Base-by-base conservation (phyloP, 1,139 yeast genomes). In the Blastobotrys malaysiensis region DNA sequence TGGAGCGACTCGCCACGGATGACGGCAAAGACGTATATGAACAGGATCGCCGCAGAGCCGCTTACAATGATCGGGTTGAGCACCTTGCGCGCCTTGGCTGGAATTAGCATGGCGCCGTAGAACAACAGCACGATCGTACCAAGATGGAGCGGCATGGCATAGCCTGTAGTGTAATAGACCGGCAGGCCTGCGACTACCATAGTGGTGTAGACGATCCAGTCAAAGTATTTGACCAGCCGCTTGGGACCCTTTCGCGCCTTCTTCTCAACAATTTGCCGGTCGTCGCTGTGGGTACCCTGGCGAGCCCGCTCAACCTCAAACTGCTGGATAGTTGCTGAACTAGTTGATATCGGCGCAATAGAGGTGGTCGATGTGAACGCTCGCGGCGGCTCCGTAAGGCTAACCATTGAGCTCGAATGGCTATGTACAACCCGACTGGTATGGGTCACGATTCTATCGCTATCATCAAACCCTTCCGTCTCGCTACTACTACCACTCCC, bases 41-140 rank as follows among this genome's bases (percentile, higher is more conserved):
- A 73, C 46, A 87, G 73, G 61, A 86, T 73, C n/a, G 84, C 79
- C 19, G 79, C 62, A 1, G 79, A 83, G 2, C 89, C 86, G 58
- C 84, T 80, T 22, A 85, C 73, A 52, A 87, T 71, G 44, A 87
- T 86, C 0, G 95, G 95, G 64, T 87, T 95, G 26, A 87, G 58
- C 73, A 72, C 78, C 65, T 69, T 76, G 68, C 74, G 77, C 72
- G 63, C 78, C 59, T 61, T 74, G 45, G 68, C 81, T 67, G 80
- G 80, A 3, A 83, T 69, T 27, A 77, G 66, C 55, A 83, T 68
- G 6, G 86, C 84, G 3, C 69, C 55, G 54, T 78, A 79, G 63
- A 82, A 82, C 44, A 84, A 70, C 18, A 86, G 62, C 20, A 85
- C 76, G 16, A 86, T 80, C 36, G 84, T 70, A 14, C 83, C 77